Evolutionary conservation across 2,329 filamentous ascomycete species (phyloP), one percentile per base, ranked within the genome.

Genomic region (Fusarium sp.): DNA sequence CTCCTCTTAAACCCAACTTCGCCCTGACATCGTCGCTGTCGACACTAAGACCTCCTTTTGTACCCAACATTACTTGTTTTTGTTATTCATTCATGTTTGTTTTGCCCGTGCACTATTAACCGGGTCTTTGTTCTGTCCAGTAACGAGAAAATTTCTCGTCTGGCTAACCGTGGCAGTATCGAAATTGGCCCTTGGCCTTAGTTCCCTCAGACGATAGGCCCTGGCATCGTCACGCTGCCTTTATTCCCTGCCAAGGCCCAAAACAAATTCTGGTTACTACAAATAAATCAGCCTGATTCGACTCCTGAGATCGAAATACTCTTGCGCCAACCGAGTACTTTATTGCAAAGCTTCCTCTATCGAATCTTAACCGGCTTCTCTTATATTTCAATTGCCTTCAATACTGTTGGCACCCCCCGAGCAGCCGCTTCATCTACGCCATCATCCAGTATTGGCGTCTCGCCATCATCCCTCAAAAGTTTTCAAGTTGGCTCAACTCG

Each of bases 401-500:
- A 55, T 58, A 51, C 41, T 27, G 45, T 39, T 42, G 54, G 60
- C 64, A 46, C 39, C 41, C 42, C 42, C 42, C 48, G n/a, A 63
- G 51, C 64, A 67, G 44, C 56, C 52, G 31, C 49, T 25, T 57
- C 38, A 14, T 60, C 64, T 49, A 61, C 65, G 38, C 54, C 61
- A 58, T 57, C 64, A 51, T 49, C 38, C 63, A 70, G 42, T 66
- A 69, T 39, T 51, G 76, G 76, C 76, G 49, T 70, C 60, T 63
- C 73, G 73, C 72, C 68, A 60, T 69, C 69, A 77, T 74, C 75
- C 73, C 66, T 76, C 65, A 63, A 78, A 88, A 84, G 90, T 89
- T 90, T 92, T 90, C 94, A 97, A 97, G 90, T 97, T 97, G 94
- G 94, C 94, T 94, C 93, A 92, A 88, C 86, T 91, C 90, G 89